Percentiles rank a stretch among this genome's conserved stretches.
phyloP scores from a whole-genome alignment of 805 yeast genomes.

The Candida wancherniae region DNA sequence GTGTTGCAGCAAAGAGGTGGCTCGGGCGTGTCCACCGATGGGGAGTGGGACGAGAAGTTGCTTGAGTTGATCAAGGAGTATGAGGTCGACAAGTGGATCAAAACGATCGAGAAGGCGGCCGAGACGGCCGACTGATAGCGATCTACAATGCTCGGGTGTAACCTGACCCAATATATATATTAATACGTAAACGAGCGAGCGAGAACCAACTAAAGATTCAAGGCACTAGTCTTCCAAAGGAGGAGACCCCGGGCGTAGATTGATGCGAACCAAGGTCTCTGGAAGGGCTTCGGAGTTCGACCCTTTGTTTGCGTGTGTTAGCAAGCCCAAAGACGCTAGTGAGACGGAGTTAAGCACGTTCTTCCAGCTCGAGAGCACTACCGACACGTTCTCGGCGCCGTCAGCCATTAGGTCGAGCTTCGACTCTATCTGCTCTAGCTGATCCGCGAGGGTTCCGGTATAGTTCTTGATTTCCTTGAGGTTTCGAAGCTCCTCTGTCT shows the following conservation, averaged over 20 bases:
- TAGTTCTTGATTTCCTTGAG: conserved; percentile 44
- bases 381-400: conserved; percentile 58
- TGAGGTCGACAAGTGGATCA: conserved; percentile 24
- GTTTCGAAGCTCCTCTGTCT: conserved; percentile 47
- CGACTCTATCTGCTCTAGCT: conserved; percentile 45
- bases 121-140: no score
- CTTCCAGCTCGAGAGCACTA: conserved; percentile 61
- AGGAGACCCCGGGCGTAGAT: conserved; percentile 30
- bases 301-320: conserved; percentile 40
- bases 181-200: no score
- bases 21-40: conserved; percentile 3
- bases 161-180: no score
- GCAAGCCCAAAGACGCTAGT: conserved; percentile 51
- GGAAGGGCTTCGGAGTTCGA: conserved; percentile 49
- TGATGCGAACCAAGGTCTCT: conserved; percentile 59
- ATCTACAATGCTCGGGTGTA: no score
- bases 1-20: conserved; percentile 7
- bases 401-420: conserved; percentile 46
- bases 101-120: conserved; percentile 12
- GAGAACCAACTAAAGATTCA: no score
- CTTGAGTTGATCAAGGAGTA: conserved; percentile 13
- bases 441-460: conserved; percentile 41
- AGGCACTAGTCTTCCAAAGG: not conserved
- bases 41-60: conserved; percentile 11
- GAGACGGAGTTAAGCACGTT: conserved; percentile 56